phyloP scores from a whole-genome alignment of 1,284 basidiomycete species.

The Fomitopsis palustris region DNA sequence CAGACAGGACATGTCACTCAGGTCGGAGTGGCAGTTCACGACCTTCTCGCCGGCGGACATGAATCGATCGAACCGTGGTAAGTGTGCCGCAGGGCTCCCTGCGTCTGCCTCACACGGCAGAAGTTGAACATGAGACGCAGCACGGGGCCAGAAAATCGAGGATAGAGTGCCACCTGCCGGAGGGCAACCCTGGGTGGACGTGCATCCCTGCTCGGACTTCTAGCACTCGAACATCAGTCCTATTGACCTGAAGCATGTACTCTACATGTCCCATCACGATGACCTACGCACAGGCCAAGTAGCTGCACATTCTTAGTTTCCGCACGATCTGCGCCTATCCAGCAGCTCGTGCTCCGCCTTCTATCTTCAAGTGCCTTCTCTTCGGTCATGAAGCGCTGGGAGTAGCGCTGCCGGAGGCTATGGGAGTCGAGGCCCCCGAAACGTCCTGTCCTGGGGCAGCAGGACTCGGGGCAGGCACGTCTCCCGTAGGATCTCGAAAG shows the following conservation, averaged over 20 bases:
- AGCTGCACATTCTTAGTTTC: background rate
- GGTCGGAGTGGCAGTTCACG: background rate
- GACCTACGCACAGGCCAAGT: background rate
- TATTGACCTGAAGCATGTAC: background rate
- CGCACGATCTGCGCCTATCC: background rate
- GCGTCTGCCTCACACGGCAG: background rate
- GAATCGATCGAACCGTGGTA: background rate
- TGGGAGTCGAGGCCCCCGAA: constrained; percentile 37
- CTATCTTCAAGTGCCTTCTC: background rate
- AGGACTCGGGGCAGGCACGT: constrained; percentile 32
- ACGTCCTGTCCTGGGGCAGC: constrained; percentile 25
- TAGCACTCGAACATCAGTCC: too few species aligned
- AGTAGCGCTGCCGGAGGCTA: constrained; percentile 6
- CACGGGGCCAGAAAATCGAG: background rate
- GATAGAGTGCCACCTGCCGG: too few species aligned
- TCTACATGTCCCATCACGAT: background rate
- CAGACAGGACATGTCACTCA: background rate
- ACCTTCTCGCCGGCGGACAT: background rate
- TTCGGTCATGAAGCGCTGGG: constrained; percentile 1
- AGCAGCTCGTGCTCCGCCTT: background rate
- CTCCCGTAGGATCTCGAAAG: constrained; percentile 35
- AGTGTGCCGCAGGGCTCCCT: background rate
- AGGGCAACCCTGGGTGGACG: too few species aligned
- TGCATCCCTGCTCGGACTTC: too few species aligned
- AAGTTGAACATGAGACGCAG: background rate